Evolutionary conservation across 169 alveolate species (phyloP).

Genomic region (Perkinsus marinus): DNA sequence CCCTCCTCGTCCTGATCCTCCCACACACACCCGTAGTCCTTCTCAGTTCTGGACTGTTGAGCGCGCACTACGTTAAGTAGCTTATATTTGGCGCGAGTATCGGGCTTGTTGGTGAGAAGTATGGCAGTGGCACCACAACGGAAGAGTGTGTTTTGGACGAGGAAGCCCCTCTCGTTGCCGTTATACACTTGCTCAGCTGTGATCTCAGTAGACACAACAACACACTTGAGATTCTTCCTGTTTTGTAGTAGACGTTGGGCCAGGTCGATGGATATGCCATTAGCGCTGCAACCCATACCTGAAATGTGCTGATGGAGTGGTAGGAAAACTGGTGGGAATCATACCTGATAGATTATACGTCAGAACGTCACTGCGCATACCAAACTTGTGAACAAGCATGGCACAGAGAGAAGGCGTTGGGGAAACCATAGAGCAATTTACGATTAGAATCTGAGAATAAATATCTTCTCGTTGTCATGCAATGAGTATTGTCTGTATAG

Average conservation of each 20-base stretch:
- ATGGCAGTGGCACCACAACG: slow-evolving; percentile 6
- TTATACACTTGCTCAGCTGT: neutral
- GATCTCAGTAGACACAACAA: slow-evolving; percentile 1
- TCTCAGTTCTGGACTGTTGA: neutral
- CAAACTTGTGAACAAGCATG: slow-evolving; percentile 1
- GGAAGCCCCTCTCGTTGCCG: neutral
- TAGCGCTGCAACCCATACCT: slow-evolving; percentile 7
- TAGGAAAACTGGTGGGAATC: neutral
- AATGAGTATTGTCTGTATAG: neutral
- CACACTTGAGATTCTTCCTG: neutral
- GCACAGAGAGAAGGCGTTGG: slow-evolving; percentile 7
- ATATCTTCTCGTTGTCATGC: neutral
- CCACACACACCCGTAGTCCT: neutral
- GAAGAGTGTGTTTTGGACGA: slow-evolving; percentile 6
- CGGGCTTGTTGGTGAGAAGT: neutral
- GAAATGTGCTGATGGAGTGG: neutral
- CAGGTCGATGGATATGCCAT: neutral
- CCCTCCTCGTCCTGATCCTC: slow-evolving; percentile 2
- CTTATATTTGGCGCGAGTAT: neutral
- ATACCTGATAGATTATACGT: neutral
- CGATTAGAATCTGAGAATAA: neutral
- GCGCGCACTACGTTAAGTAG: neutral
- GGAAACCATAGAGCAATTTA: neutral
- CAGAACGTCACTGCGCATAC: neutral
- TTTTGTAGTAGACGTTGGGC: neutral